Evolutionary conservation across 371 early-diverging fungal species (phyloP).

Genomic region (Apophysomyces elegans): DNA sequence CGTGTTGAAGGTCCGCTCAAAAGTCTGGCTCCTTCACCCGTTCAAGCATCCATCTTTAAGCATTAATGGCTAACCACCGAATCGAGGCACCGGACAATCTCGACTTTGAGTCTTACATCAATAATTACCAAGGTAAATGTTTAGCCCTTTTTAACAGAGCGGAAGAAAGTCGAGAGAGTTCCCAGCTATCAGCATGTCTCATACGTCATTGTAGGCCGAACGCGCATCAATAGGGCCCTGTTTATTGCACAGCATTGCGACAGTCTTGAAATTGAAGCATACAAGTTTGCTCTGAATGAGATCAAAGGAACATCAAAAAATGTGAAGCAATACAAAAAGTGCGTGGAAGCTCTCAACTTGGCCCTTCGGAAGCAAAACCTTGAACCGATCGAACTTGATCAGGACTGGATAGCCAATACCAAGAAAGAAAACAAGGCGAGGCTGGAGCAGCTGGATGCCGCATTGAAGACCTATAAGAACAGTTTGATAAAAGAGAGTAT

Average conservation of each 20-base stretch:
- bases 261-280: constrained; percentile 69
- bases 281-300: constrained; percentile 63
- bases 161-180: neutral
- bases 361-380: constrained; percentile 40
- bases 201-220: constrained; percentile 51
- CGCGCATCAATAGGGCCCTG: constrained; percentile 71
- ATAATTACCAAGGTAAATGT: constrained; percentile 64
- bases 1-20: neutral
- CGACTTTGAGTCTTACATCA: constrained; percentile 73
- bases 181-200: too few species aligned
- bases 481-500: constrained; percentile 83
- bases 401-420: constrained; percentile 69
- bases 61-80: constrained; percentile 17
- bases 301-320: constrained; percentile 59
- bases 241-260: constrained; percentile 81
- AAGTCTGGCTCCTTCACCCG: neutral
- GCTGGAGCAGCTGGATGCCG: constrained; percentile 69
- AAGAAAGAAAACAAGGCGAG: constrained; percentile 43
- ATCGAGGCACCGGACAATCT: constrained; percentile 57
- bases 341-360: constrained; percentile 58
- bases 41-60: neutral
- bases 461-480: constrained; percentile 73
- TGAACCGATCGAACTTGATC: constrained; percentile 39
- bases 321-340: constrained; percentile 50
- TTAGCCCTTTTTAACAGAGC: too few species aligned